Evolutionary conservation across 768 basidiomycete genomes (phyloP).

Genomic region (Gymnopilus dilepis): DNA sequence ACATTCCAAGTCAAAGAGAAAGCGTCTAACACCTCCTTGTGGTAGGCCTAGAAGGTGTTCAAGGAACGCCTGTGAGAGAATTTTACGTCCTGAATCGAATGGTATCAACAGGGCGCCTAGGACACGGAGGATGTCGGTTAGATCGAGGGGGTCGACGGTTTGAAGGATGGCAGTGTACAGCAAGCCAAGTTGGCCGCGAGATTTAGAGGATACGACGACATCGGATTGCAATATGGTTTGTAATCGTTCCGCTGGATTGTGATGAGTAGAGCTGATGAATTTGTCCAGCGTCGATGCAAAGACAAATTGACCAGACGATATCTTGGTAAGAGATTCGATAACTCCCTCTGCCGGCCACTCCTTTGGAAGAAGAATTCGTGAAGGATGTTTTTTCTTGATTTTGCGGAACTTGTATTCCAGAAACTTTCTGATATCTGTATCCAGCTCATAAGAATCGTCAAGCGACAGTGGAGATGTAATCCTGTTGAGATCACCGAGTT

Average conservation of each 20-base stretch:
- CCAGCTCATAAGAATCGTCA: not conserved
- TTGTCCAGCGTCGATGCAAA: conserved; percentile 9
- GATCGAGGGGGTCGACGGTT: not conserved
- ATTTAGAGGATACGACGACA: not conserved
- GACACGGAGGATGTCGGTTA: not conserved
- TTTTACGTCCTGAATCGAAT: not conserved
- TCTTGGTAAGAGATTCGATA: not conserved
- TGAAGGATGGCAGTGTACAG: not conserved
- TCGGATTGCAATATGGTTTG: not conserved
- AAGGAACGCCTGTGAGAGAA: not conserved
- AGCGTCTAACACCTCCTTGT: not conserved
- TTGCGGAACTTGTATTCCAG: not conserved
- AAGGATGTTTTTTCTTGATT: not conserved
- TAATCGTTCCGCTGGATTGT: not conserved
- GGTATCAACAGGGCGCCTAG: not conserved
- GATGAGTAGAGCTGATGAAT: conserved; percentile 1
- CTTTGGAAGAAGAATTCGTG: not conserved
- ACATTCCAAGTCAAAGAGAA: not conserved
- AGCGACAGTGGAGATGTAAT: not conserved
- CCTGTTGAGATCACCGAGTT: not conserved
- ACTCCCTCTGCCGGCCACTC: conserved; percentile 6
- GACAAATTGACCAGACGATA: conserved; percentile 14
- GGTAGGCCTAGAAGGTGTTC: not conserved
- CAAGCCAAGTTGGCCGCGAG: not conserved
- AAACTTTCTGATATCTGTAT: conserved; percentile 7